Evolutionary conservation across 495 filamentous ascomycete species (phyloP), one percentile per base, ranked within the genome.

Genomic region (Aspergillus hancockii): DNA sequence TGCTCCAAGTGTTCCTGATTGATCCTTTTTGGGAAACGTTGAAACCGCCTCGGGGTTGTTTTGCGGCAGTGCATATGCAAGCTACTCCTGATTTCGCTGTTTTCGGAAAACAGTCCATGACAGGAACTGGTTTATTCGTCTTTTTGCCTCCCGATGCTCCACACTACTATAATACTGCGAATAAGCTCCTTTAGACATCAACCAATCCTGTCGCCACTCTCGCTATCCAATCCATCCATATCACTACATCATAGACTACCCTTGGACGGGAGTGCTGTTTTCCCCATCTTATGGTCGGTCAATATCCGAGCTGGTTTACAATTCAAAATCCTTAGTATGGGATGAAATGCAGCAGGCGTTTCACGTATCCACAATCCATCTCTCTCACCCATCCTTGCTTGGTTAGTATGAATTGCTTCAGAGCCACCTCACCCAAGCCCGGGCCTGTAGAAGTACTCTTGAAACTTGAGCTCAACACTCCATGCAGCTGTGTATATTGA

Each of bases 31-130:
- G 36, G 46, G 34, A 28, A n/a, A 45, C 38, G 47, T 50, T 25
- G 47, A 58, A 52, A 58, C 46, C 49, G 38, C 49, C 57, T 32
- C 34, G 49, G 36, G 21, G 34, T 23, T 38, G 19, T 51, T 57
- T 45, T 63, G 61, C 60, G 54, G 54, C 50, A 62, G 54, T 58
- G 60, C 54, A 57, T 41, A 52, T 62, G 54, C 46, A 47, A n/a
- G 30, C 55, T 62, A 57, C 51, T 41, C 31, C 32, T 23, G 43
- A n/a, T 22, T 47, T 34, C 31, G 36, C 53, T 60, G 52, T 34
- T 31, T 38, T 49, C 31, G 38, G 58, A 22, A 28, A 43, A 23
- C 45, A 22, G 2, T 19, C 46, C 46, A n/a, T 28, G 54, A 22
- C 31, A 49, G 50, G 21, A 36, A 13, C 41, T 47, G 31, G n/a